A percentile compares a stretch with the other conserved stretches of the same genome.
Evolutionary conservation across 2,329 filamentous ascomycete species (phyloP).

Genomic region (Zymoseptoria passerinii): DNA sequence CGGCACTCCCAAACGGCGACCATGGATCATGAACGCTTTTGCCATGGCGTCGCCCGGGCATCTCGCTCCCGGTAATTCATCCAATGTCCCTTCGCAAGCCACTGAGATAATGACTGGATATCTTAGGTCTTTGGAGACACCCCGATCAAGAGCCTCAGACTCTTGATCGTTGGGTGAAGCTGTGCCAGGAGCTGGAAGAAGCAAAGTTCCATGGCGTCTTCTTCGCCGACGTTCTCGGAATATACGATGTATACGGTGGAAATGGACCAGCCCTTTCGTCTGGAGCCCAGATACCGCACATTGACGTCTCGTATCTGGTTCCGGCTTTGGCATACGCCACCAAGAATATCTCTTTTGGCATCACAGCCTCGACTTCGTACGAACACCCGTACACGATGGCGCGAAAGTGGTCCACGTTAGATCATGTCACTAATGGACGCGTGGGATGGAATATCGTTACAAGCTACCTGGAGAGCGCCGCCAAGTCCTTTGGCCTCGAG

Average conservation of each 20-base stretch:
- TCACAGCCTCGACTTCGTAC: slow-evolving; percentile 33
- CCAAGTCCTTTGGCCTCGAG: slow-evolving; percentile 40
- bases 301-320: slow-evolving; percentile 41
- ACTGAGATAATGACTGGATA: neutral
- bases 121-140: slow-evolving; percentile 26
- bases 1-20: slow-evolving; percentile 18
- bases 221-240: slow-evolving; percentile 43
- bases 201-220: slow-evolving; percentile 46
- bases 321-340: slow-evolving; percentile 41
- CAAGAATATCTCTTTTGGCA: slow-evolving; percentile 34
- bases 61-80: slow-evolving; percentile 33
- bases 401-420: slow-evolving; percentile 29
- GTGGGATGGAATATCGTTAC: slow-evolving; percentile 46
- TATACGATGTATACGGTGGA: slow-evolving; percentile 41
- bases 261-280: slow-evolving; percentile 46
- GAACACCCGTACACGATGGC: slow-evolving; percentile 31
- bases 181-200: slow-evolving; percentile 41
- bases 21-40: slow-evolving; percentile 42
- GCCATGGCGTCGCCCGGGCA: slow-evolving; percentile 42
- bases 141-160: slow-evolving; percentile 33
- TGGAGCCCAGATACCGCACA: slow-evolving; percentile 60
- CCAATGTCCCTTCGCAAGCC: neutral
- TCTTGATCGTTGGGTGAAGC: slow-evolving; percentile 39
- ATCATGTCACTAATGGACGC: slow-evolving; percentile 32
- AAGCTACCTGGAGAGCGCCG: slow-evolving; percentile 40